Conservation (phyloP, 78 protist species). For the Dictyostelium citrinum region DNA sequence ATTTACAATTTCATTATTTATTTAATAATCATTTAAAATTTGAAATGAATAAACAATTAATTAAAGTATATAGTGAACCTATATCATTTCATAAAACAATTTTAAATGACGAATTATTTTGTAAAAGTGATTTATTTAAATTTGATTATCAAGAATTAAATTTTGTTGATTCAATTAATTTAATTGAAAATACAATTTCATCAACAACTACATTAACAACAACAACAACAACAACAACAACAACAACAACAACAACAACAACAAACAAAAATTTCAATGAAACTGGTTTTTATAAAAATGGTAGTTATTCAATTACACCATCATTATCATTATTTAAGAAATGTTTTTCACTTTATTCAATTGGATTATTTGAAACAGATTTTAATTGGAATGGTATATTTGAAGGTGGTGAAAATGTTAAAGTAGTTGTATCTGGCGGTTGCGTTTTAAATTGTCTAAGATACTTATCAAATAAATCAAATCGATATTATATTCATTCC, state of each 20-base stretch:
- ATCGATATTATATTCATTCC: neutral
- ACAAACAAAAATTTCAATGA: too few species aligned
- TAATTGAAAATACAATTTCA: too few species aligned
- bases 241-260: too few species aligned
- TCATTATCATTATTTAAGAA: neutral
- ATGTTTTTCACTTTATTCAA: neutral
- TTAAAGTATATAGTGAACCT: neutral
- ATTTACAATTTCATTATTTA: neutral
- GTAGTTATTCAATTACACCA: neutral
- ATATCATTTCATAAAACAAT: neutral
- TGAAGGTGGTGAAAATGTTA: neutral
- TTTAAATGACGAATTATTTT: neutral
- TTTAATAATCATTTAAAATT: neutral
- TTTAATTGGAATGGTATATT: neutral
- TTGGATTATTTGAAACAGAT: neutral
- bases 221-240: too few species aligned
- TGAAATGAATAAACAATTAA: neutral
- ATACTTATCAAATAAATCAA: neutral
- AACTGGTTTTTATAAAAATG: neutral
- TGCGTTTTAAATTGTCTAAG: neutral
- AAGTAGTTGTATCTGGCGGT: neutral
- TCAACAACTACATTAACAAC: too few species aligned
- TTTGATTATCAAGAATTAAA: neutral
- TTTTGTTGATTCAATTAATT: neutral
- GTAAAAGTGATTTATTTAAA: neutral